Conservation (phyloP, 2,329 filamentous ascomycete genomes). For the Cryphonectria japonica region DNA sequence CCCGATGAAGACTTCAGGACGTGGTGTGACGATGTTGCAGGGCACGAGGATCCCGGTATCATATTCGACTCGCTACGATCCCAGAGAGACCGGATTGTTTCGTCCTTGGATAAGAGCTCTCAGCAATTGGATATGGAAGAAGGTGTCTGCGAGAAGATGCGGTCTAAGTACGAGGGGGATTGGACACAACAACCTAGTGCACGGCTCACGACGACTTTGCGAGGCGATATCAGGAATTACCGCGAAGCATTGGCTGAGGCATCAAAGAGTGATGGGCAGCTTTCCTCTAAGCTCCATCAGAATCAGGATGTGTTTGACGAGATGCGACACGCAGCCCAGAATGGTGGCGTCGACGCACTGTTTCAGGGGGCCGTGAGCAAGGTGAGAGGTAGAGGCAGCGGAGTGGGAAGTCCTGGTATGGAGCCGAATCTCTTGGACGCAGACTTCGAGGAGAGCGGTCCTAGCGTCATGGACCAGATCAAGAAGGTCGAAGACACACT, state of each 20-base stretch:
- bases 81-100: constrained; percentile 76
- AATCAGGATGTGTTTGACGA: constrained; percentile 91
- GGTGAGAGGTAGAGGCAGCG: constrained; percentile 68
- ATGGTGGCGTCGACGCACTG: constrained; percentile 82
- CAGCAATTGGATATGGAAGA: constrained; percentile 97
- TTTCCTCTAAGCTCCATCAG: constrained; percentile 82
- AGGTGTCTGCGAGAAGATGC: constrained; percentile 98
- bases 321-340: constrained; percentile 88
- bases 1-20: constrained; percentile 90
- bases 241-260: constrained; percentile 89
- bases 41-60: constrained; percentile 76
- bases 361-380: constrained; percentile 88
- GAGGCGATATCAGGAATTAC: constrained; percentile 86
- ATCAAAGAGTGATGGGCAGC: constrained; percentile 79
- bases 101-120: constrained; percentile 74
- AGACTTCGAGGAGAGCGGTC: constrained; percentile 80
- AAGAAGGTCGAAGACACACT: constrained; percentile 84
- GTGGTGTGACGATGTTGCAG: constrained; percentile 92
- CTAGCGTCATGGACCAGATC: constrained; percentile 88
- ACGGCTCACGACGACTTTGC: constrained; percentile 82
- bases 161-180: constrained; percentile 91
- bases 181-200: constrained; percentile 98
- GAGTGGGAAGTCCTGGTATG: constrained; percentile 61
- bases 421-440: constrained; percentile 82
- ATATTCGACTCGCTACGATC: constrained; percentile 80